Conservation (phyloP, 2,329 filamentous ascomycete species). For the Aspergillus sp. region DNA sequence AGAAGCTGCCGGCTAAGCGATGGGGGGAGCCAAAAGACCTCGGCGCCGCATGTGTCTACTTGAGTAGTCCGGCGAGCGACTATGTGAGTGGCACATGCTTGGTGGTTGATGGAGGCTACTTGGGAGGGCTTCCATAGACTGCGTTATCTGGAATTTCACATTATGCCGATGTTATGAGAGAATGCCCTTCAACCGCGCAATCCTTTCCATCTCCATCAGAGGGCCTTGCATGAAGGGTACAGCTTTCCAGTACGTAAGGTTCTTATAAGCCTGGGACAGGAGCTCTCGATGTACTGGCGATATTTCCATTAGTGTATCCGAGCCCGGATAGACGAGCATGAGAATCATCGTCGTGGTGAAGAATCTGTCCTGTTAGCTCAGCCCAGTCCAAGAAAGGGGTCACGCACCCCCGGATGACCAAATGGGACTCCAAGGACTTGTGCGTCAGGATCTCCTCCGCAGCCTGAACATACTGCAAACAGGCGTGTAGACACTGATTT, state of each 20-base stretch:
- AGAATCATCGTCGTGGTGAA: not conserved
- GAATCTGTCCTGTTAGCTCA: not conserved
- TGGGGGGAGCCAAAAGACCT: no score
- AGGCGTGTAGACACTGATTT: not conserved
- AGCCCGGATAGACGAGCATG: not conserved
- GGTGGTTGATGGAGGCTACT: no score
- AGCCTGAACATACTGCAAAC: not conserved
- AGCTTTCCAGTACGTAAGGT: not conserved
- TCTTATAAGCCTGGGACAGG: not conserved
- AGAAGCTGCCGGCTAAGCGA: no score
- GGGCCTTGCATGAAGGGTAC: not conserved
- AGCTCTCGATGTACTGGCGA: not conserved
- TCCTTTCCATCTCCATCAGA: not conserved
- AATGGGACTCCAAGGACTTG: not conserved
- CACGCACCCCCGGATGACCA: not conserved
- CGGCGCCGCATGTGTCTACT: no score
- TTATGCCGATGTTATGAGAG: not conserved
- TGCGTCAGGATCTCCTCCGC: not conserved
- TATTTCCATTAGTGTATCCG: not conserved
- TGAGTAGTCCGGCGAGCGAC: no score
- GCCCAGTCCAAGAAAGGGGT: not conserved
- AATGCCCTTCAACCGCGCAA: not conserved
- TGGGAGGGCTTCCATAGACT: no score
- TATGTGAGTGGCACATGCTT: no score
- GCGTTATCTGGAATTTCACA: no score